phyloP scores from a whole-genome alignment of 441 rosid species.

The Dalechampia spathulata region DNA sequence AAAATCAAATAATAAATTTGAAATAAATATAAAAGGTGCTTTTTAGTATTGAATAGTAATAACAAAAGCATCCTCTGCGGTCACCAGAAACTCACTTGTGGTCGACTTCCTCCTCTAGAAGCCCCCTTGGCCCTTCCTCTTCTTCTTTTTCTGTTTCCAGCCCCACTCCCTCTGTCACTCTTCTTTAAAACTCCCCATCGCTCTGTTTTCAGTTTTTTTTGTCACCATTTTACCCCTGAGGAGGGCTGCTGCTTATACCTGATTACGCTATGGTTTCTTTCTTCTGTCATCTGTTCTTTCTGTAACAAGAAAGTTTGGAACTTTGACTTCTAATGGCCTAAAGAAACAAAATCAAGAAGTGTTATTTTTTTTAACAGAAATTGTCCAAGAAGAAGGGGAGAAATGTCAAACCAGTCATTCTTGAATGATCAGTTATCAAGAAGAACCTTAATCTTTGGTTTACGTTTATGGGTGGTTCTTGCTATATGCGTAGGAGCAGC shows the following conservation, averaged over 20 bases:
- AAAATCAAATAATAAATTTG: no score
- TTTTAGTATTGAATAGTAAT: no score
- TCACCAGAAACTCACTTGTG: no score
- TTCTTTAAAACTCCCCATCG: no score
- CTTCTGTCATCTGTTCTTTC: background rate
- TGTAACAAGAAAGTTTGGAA: background rate
- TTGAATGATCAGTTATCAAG: constrained; percentile 43
- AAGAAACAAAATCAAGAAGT: constrained; percentile 9
- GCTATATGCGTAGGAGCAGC: constrained; percentile 55
- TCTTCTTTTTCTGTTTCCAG: background rate
- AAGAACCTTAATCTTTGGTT: constrained; percentile 51
- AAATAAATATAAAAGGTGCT: no score
- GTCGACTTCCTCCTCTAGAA: constrained; percentile 4
- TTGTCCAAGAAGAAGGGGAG: background rate
- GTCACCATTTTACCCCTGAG: background rate
- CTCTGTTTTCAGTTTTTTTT: no score
- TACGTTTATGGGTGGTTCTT: constrained; percentile 43
- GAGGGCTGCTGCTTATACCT: no score
- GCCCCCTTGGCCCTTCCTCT: constrained; percentile 12
- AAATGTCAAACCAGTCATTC: constrained; percentile 38
- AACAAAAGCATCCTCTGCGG: no score
- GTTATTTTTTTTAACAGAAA: no score
- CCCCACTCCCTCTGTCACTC: constrained; percentile 9
- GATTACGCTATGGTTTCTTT: no score
- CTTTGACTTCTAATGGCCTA: background rate